Evolutionary conservation across 2,329 filamentous ascomycete genomes (phyloP).

Genomic region (Dothideomycetidae sp.): DNA sequence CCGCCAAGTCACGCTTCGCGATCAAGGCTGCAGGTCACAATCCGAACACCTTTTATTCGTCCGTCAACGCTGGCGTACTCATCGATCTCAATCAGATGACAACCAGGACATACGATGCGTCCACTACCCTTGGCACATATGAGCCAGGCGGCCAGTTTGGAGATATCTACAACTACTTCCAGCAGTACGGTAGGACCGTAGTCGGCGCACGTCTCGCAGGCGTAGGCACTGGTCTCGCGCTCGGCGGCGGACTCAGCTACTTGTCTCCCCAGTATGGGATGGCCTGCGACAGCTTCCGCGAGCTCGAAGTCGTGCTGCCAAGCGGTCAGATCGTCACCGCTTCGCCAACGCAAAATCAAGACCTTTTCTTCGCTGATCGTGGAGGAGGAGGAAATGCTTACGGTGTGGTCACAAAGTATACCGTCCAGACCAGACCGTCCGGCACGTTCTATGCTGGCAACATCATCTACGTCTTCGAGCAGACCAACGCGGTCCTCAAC

Average conservation of each 20-base stretch:
- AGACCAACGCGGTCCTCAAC: conserved; percentile 17
- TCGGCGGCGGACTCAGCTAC: conserved; percentile 11
- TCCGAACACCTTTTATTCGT: conserved; percentile 6
- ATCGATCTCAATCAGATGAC: conserved; percentile 7
- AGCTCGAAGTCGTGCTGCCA: conserved; percentile 15
- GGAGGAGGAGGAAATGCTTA: conserved; percentile 48
- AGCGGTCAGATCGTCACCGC: conserved; percentile 36
- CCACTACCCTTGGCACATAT: conserved; percentile 2
- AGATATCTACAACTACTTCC: conserved; percentile 3
- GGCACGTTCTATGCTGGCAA: conserved; percentile 17
- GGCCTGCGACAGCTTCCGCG: conserved; percentile 18
- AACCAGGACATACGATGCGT: neutral
- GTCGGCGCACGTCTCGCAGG: conserved; percentile 2
- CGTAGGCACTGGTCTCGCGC: conserved; percentile 6
- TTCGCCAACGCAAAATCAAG: conserved; percentile 33
- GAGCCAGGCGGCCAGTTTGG: conserved; percentile 5
- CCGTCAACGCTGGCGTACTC: conserved; percentile 2
- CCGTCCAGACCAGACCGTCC: conserved; percentile 13
- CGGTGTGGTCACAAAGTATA: conserved; percentile 40
- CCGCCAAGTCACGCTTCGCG: conserved; percentile 3
- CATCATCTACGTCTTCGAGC: conserved; percentile 15
- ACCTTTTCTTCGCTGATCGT: conserved; percentile 50
- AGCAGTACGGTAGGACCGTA: conserved; percentile 1
- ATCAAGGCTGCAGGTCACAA: conserved; percentile 6
- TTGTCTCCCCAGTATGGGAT: conserved; percentile 7